A percentile compares a stretch with the other conserved stretches of the same genome.
phyloP scores from a whole-genome alignment of 441 rosid genomes.

The Populus trichocarpa region DNA sequence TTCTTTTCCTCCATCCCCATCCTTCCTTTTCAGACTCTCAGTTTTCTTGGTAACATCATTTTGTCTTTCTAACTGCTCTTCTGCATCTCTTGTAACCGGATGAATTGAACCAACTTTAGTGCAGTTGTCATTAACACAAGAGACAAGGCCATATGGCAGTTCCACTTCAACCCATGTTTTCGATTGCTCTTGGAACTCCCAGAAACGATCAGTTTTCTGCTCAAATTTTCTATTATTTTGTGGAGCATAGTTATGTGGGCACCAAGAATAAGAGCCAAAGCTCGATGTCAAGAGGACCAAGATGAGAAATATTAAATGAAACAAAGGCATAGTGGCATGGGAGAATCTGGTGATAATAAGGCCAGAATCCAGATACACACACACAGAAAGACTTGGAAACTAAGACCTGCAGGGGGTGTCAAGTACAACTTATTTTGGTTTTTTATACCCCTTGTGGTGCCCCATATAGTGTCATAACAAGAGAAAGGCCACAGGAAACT shows the following conservation, averaged over 20 bases:
- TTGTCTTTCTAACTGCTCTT: constrained; percentile 19
- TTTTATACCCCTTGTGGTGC: constrained; percentile 21
- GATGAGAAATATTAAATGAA: constrained; percentile 26
- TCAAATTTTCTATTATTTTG: constrained; percentile 35
- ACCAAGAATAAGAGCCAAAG: constrained; percentile 40
- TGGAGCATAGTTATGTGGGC: constrained; percentile 30
- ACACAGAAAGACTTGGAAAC: constrained; percentile 23
- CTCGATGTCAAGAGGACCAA: constrained; percentile 27
- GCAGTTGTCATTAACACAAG: constrained; percentile 57
- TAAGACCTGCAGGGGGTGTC: constrained; percentile 30
- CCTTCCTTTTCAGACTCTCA: constrained; percentile 17
- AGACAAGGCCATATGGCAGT: constrained; percentile 59
- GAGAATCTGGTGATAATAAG: constrained; percentile 11
- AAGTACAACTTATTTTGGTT: constrained; percentile 14
- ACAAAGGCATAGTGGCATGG: constrained; percentile 34
- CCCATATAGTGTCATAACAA: constrained; percentile 27
- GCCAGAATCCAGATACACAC: constrained; percentile 3
- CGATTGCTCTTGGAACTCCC: constrained; percentile 58
- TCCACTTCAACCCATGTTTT: constrained; percentile 58
- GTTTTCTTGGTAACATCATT: constrained; percentile 9
- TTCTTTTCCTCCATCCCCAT: constrained; percentile 18
- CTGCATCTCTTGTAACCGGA: constrained; percentile 17
- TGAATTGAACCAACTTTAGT: constrained; percentile 48
- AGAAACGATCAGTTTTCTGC: constrained; percentile 63
- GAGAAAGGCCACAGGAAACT: constrained; percentile 12